Base-by-base conservation (phyloP, 1,284 basidiomycete species). In the Mycena sp. region DNA sequence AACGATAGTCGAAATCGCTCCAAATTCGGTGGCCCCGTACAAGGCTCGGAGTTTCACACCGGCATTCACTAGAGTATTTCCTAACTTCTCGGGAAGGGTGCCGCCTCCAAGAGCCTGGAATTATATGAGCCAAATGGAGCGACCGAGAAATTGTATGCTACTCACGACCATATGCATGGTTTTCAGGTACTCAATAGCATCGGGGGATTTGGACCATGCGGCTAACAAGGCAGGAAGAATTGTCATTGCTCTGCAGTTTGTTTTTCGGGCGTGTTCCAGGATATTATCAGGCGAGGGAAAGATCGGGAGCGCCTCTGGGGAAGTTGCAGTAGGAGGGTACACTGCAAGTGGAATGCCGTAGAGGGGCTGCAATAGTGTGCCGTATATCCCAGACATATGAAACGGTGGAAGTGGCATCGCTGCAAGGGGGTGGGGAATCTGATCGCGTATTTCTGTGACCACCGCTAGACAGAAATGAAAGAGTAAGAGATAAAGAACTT, bases 321-420 rank as follows among this genome's bases (percentile, higher is more conserved):
- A 50, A 3, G 57, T 65, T 14, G 72, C 73, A 6, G 66, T 67
- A 0, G 75, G 75, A 9, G 76, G 73, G 51, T 69, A 77, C 0
- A 77, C 45, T 4, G 70, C 67, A 4, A 69, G 60, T 5, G 63
- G 49, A 3, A 66, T 38, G 5, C 58, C 65, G 44, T 65, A 76
- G 16, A 74, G 17, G 0, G 73, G 68, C 11, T 65, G 35, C 16
- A 76, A 41, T 14, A 77, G 41, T 25, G 73, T 70, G 0, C 61
- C 16, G 29, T 64, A 57, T 6, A 75, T 21, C 2, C 72, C 74
- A 2, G 70, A 40, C 1, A 70, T 61, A 55, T 77, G 75, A 58
- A 77, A 77, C 23, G 72, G 51, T 0, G 76, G 76, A 10, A 76
- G 50, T 10, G 67, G 64, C 72, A 77, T 76, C 4, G 19, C 44